Evolutionary conservation across 371 early-diverging fungal species (phyloP).

Genomic region (Mucor indicus): DNA sequence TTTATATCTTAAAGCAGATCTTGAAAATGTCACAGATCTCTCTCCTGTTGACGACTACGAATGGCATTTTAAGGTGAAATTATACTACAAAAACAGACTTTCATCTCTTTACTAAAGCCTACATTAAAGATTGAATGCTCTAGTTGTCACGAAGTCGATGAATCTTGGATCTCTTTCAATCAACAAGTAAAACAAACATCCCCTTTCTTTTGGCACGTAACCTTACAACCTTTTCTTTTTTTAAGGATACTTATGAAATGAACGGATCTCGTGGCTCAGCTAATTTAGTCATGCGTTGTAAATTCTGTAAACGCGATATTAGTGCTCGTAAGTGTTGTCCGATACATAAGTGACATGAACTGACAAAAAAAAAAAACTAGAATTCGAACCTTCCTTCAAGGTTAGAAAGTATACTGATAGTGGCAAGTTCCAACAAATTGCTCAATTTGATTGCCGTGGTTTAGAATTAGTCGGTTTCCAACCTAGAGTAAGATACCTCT

Average conservation of each 20-base stretch:
- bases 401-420: slow-evolving; percentile 58
- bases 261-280: slow-evolving; percentile 72
- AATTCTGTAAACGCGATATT: slow-evolving; percentile 84
- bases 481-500: slow-evolving; percentile 56
- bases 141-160: slow-evolving; percentile 78
- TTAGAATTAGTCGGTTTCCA: slow-evolving; percentile 81
- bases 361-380: slow-evolving; percentile 21
- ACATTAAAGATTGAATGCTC: slow-evolving; percentile 66
- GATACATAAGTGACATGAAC: neutral
- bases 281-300: slow-evolving; percentile 91
- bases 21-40: slow-evolving; percentile 79
- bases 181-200: slow-evolving; percentile 37
- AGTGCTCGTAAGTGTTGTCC: slow-evolving; percentile 58
- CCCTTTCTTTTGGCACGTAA: neutral
- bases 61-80: slow-evolving; percentile 73
- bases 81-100: too few species aligned
- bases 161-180: slow-evolving; percentile 76
- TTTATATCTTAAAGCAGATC: slow-evolving; percentile 73
- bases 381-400: slow-evolving; percentile 54
- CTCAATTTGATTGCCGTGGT: slow-evolving; percentile 83
- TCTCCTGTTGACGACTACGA: slow-evolving; percentile 59
- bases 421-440: slow-evolving; percentile 62
- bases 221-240: neutral
- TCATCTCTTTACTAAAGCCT: neutral
- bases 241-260: slow-evolving; percentile 39